A percentile compares a stretch with the other conserved stretches of the same genome.
Conservation (phyloP, 2,329 filamentous ascomycete species). For the Penicillium polonicum region DNA sequence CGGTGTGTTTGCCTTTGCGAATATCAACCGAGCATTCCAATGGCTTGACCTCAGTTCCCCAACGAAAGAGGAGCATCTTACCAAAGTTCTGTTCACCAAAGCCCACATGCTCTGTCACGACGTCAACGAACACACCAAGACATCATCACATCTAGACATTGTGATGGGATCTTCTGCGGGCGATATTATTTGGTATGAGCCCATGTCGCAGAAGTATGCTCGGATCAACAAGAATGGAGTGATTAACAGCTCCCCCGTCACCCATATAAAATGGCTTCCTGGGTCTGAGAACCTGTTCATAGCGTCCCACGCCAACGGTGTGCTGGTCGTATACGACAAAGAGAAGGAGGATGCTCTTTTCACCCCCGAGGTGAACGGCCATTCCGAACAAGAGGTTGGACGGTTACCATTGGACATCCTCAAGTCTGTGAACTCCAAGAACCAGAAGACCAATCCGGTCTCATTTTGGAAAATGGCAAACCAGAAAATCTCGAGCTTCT, state of each 20-base stretch:
- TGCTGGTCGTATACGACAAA: conserved; percentile 92
- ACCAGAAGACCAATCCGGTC: conserved; percentile 90
- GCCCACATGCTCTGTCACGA: conserved; percentile 94
- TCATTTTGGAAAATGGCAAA: conserved; percentile 91
- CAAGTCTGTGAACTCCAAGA: conserved; percentile 91
- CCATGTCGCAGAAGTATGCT: conserved; percentile 91
- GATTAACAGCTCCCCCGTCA: conserved; percentile 82
- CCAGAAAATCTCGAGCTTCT: conserved; percentile 83
- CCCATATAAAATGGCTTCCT: conserved; percentile 88
- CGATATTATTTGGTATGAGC: conserved; percentile 98
- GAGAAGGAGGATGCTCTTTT: conserved; percentile 89
- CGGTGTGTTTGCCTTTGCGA: conserved; percentile 87
- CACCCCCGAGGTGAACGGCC: conserved; percentile 58
- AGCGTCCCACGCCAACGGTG: conserved; percentile 87
- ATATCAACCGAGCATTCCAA: conserved; percentile 92
- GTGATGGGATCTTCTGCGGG: conserved; percentile 95
- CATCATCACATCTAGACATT: conserved; percentile 76
- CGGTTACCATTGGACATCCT: conserved; percentile 63
- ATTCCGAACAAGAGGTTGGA: conserved; percentile 26
- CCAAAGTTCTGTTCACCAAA: conserved; percentile 95
- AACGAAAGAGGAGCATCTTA: conserved; percentile 76
- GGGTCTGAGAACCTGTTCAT: conserved; percentile 91
- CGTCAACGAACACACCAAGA: conserved; percentile 80
- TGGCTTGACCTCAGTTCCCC: conserved; percentile 85
- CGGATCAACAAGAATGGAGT: conserved; percentile 95